These are phyloP conservation scores for Dactylellina leptospora DNA, from an alignment of 2,329 filamentous ascomycete species.

Conservation along the genomic window DNA sequence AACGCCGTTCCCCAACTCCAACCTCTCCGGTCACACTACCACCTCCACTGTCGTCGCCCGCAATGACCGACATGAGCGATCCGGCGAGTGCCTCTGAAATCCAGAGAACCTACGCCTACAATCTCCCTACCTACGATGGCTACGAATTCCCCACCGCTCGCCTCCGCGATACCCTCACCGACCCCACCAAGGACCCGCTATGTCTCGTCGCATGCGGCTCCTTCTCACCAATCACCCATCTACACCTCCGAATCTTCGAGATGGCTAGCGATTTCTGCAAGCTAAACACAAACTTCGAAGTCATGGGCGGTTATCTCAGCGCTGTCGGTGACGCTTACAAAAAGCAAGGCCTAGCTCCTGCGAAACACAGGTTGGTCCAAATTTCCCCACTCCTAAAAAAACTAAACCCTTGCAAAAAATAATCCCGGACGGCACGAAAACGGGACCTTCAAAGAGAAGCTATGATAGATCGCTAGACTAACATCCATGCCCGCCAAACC, in stretches of 20 bases:
- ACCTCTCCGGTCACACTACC: slow-evolving; percentile 21
- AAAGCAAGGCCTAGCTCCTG: slow-evolving; percentile 78
- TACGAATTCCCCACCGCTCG: slow-evolving; percentile 72
- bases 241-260: slow-evolving; percentile 86
- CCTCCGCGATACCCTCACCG: slow-evolving; percentile 67
- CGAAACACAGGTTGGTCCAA: slow-evolving; percentile 69
- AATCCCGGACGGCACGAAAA: too few relatives aligned
- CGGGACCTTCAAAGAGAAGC: too few relatives aligned
- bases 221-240: slow-evolving; percentile 78
- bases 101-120: slow-evolving; percentile 31
- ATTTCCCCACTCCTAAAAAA: neutral
- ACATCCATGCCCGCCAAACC: slow-evolving; percentile 18
- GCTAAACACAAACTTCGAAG: slow-evolving; percentile 77
- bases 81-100: slow-evolving; percentile 8
- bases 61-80: slow-evolving; percentile 32
- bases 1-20: neutral
- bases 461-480: slow-evolving; percentile 48
- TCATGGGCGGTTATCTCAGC: slow-evolving; percentile 84
- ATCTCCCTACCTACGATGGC: slow-evolving; percentile 51
- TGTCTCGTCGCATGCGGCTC: slow-evolving; percentile 75
- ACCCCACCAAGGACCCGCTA: slow-evolving; percentile 69
- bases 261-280: slow-evolving; percentile 83
- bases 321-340: slow-evolving; percentile 81
- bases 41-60: neutral
- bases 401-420: too few relatives aligned